Conservation (phyloP, 1,284 basidiomycete species). For the Porogramme epimiltina region DNA sequence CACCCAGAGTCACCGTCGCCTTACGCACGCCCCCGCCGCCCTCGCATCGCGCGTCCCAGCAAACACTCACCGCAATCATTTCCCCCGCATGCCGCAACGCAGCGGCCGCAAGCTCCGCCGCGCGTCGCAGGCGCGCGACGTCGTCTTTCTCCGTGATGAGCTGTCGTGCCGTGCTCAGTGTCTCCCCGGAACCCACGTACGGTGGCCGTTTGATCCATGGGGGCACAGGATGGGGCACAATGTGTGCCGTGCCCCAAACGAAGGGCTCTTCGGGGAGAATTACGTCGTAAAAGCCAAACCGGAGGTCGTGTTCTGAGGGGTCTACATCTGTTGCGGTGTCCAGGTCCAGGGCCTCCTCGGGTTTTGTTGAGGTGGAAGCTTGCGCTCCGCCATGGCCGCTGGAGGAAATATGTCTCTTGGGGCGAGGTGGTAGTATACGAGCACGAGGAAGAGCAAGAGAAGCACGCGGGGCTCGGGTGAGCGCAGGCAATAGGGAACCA, state of each 20-base stretch:
- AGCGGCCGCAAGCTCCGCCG: slow-evolving; percentile 61
- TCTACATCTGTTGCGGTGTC: not conserved
- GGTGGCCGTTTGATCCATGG: slow-evolving; percentile 56
- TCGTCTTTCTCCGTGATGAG: slow-evolving; percentile 60
- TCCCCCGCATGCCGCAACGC: slow-evolving; percentile 60
- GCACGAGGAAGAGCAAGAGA: no score
- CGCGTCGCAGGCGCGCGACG: slow-evolving; percentile 58
- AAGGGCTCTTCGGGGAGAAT: slow-evolving; percentile 70
- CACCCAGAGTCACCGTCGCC: not conserved
- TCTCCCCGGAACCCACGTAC: slow-evolving; percentile 45
- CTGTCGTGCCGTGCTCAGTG: slow-evolving; percentile 35
- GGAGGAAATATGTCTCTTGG: no score
- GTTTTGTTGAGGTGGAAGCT: no score
- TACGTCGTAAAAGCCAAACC: slow-evolving; percentile 55
- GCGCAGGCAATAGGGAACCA: no score
- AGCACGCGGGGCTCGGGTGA: no score
- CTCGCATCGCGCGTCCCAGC: not conserved
- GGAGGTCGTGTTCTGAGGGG: slow-evolving; percentile 20
- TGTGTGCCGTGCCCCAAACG: slow-evolving; percentile 65
- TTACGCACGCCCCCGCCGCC: not conserved
- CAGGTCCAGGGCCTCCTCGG: not conserved
- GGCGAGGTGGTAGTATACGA: no score
- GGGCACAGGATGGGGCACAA: slow-evolving; percentile 61
- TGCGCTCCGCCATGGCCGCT: no score
- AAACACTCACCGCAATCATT: slow-evolving; percentile 54